A percentile compares a stretch with the other conserved stretches of the same genome.
Conservation (phyloP, 2,329 filamentous ascomycete species). For the Calonectria hongkongensis region DNA sequence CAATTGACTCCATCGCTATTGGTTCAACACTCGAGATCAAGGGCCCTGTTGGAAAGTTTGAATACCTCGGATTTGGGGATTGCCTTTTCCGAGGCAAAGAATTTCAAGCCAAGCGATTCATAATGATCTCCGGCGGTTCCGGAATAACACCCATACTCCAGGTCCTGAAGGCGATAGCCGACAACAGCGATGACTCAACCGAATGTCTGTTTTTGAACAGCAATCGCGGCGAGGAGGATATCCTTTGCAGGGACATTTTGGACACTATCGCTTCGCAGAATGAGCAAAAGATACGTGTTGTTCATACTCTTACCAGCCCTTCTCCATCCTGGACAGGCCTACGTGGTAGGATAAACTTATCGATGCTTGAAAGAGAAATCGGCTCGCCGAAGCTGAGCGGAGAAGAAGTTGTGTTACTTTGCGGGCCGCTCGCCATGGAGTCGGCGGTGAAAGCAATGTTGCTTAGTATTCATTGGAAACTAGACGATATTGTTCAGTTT, state of each 20-base stretch:
- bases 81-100: not conserved
- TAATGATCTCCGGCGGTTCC: not conserved
- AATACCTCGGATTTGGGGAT: not conserved
- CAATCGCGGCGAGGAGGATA: not conserved
- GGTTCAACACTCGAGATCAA: not conserved
- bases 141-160: not conserved
- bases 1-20: not conserved
- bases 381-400: not conserved
- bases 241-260: not conserved
- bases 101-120: not conserved
- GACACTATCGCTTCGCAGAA: not conserved
- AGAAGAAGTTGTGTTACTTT: not conserved
- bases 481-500: not conserved
- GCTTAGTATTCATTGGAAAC: not conserved
- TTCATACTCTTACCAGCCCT: not conserved
- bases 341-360: not conserved
- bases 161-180: not conserved
- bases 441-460: not conserved
- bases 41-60: not conserved
- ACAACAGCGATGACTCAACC: not conserved
- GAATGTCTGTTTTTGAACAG: not conserved
- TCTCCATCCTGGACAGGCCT: not conserved
- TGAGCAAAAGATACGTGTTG: not conserved
- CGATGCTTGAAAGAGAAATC: not conserved
- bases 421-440: not conserved